phyloP scores from a whole-genome alignment of 176 grass and related monocot species.

The Zea luxurians region DNA sequence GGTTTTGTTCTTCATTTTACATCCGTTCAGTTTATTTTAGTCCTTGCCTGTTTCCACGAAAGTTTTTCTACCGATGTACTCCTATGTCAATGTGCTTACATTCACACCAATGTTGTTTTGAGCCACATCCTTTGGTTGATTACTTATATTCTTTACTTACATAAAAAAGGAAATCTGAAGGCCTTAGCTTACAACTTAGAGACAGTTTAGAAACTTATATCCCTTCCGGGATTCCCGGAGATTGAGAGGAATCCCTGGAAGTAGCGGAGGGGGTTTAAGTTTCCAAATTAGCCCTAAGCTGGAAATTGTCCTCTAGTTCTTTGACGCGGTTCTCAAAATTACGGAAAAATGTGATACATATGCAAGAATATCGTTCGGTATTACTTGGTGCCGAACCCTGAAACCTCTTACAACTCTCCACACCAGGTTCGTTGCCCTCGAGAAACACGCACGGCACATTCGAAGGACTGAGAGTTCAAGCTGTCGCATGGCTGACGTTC shows the following conservation, averaged over 20 bases:
- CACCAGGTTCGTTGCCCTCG: constrained; percentile 45
- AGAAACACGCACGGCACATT: constrained; percentile 37
- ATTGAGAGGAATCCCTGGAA: too few species aligned
- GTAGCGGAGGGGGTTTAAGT: too few species aligned
- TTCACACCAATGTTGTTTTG: neutral
- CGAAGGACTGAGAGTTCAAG: constrained; percentile 49
- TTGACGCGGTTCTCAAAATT: too few species aligned
- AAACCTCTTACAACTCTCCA: constrained; percentile 26
- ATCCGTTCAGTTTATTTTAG: neutral
- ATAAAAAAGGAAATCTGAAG: neutral
- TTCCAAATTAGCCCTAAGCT: too few species aligned
- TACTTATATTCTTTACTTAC: neutral
- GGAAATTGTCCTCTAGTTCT: too few species aligned
- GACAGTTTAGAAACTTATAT: too few species aligned
- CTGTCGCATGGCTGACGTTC: constrained; percentile 67
- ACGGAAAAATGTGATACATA: too few species aligned
- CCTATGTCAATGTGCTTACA: constrained; percentile 10
- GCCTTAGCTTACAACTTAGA: neutral
- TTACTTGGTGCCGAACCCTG: constrained; percentile 22
- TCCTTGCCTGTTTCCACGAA: neutral
- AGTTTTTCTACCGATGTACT: neutral
- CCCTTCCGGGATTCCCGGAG: too few species aligned
- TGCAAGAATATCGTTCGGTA: too few species aligned
- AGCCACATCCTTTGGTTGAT: neutral
- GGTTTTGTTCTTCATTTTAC: constrained; percentile 10